Base-by-base conservation (phyloP, 257 asterid species). In the Rehmannia glutinosa region DNA sequence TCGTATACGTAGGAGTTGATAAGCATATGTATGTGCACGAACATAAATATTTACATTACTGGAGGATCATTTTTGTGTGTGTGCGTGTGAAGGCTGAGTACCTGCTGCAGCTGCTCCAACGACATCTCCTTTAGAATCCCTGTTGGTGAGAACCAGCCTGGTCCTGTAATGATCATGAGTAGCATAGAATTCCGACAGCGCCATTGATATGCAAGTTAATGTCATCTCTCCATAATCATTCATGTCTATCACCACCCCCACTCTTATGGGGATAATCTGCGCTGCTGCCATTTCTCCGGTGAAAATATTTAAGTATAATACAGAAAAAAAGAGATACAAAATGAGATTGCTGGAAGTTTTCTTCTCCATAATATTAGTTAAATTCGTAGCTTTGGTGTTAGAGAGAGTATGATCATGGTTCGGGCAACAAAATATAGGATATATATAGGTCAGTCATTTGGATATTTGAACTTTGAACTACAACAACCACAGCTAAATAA, bases 51-150 rank as follows among this genome's bases (percentile, higher is more conserved):
- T n/a, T n/a, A n/a, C n/a, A n/a, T n/a, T n/a, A n/a, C n/a, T n/a
- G n/a, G n/a, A n/a, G n/a, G n/a, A n/a, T n/a, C n/a, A n/a, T n/a
- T n/a, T n/a, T n/a, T n/a, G n/a, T n/a, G n/a, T n/a, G n/a, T n/a
- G n/a, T n/a, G n/a, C n/a, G n/a, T n/a, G n/a, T n/a, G n/a, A n/a
- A n/a, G n/a, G n/a, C n/a, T 27, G 30, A 5, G 56, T 62, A 63
- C 93, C 84, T 66, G 88, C 84, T 9, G 81, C 82, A 8, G 94
- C 90, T 5, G 90, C 87, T 3, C 72, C 81, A 23, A 82, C 74
- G 13, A 73, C 64, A 12, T 64, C 77, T 36, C n/a, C 57, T 17
- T 53, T 60, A 66, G 94, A 77, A 66, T 78, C 77, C 17, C 82
- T 70, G 19, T 4, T 35, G 71, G 77, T 68, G 52, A 84, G 81